Evolutionary conservation across 768 basidiomycete species (phyloP).

Genomic region (Auriscalpium microsporum): DNA sequence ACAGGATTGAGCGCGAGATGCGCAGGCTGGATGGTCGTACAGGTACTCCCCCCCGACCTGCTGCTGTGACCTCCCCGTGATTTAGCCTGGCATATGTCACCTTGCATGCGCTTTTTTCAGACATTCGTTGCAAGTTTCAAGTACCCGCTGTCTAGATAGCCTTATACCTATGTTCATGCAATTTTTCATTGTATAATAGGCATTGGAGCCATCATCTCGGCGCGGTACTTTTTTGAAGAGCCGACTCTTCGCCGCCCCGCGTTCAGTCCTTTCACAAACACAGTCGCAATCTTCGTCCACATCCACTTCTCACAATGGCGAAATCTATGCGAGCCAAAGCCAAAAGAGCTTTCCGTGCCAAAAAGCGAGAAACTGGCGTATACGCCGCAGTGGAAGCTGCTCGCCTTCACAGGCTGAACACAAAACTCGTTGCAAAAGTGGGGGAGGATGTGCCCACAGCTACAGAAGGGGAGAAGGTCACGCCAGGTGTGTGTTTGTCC

Average conservation of each 20-base stretch:
- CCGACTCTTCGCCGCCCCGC: no score
- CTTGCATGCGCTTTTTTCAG: no score
- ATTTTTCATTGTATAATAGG: no score
- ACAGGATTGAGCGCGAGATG: slow-evolving; percentile 74
- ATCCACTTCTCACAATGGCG: slow-evolving; percentile 41
- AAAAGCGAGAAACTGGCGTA: slow-evolving; percentile 65
- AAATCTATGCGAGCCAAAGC: slow-evolving; percentile 79
- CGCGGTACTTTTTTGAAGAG: no score
- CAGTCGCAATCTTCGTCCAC: no score
- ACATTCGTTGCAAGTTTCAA: no score
- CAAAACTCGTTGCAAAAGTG: slow-evolving; percentile 44
- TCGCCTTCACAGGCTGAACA: slow-evolving; percentile 61
- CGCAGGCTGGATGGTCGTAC: slow-evolving; percentile 70
- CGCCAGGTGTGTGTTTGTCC: slow-evolving; percentile 13
- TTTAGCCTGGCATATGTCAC: neutral
- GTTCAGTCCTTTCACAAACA: no score
- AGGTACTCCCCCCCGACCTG: slow-evolving; percentile 49
- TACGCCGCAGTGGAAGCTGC: slow-evolving; percentile 76
- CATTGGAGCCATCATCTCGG: no score
- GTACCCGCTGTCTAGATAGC: no score
- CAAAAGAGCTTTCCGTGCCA: slow-evolving; percentile 68
- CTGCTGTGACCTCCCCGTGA: neutral
- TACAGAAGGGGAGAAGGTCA: slow-evolving; percentile 18
- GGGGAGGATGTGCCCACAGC: slow-evolving; percentile 6
- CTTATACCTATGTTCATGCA: no score